Evolutionary conservation across 2,329 filamentous ascomycete genomes (phyloP).

Genomic region (Hypoxylon sp.): DNA sequence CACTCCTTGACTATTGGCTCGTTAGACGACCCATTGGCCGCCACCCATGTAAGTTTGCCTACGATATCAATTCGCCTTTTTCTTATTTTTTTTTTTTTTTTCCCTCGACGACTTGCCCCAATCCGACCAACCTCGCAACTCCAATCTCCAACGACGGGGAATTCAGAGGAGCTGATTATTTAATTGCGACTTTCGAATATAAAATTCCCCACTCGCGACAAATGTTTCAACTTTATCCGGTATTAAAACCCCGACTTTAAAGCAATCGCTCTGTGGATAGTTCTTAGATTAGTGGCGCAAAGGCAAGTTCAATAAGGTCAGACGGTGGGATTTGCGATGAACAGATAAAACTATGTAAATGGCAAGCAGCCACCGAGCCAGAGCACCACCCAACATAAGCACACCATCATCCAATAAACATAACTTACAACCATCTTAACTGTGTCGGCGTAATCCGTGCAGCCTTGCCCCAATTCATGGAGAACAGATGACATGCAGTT

Average conservation of each 20-base stretch:
- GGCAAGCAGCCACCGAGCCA: slow-evolving; percentile 13
- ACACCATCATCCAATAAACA: slow-evolving; percentile 18
- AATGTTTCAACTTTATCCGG: slow-evolving; percentile 6
- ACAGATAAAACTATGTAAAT: slow-evolving; percentile 7
- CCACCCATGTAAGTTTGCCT: slow-evolving; percentile 43
- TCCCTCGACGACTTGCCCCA: slow-evolving; percentile 21
- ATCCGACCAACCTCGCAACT: slow-evolving; percentile 23
- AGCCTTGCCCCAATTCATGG: slow-evolving; percentile 29
- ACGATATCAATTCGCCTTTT: slow-evolving; percentile 47
- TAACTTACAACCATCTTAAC: slow-evolving; percentile 14
- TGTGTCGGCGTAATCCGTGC: slow-evolving; percentile 33
- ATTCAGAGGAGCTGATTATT: slow-evolving; percentile 3
- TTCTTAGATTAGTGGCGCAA: slow-evolving; percentile 1
- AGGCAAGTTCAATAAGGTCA: slow-evolving; percentile 11
- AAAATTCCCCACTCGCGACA: neutral
- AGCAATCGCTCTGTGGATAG: neutral
- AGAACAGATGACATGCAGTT: slow-evolving; percentile 34
- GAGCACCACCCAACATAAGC: slow-evolving; percentile 16
- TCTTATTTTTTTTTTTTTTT: slow-evolving; percentile 31
- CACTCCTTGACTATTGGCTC: slow-evolving; percentile 45
- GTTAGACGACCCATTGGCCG: slow-evolving; percentile 38
- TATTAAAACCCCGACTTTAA: neutral
- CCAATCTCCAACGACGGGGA: slow-evolving; percentile 25
- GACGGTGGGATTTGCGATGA: slow-evolving; percentile 9
- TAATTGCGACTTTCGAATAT: slow-evolving; percentile 7